phyloP scores from a whole-genome alignment of 352 stramenopile genomes.

The Pythium aphanidermatum region DNA sequence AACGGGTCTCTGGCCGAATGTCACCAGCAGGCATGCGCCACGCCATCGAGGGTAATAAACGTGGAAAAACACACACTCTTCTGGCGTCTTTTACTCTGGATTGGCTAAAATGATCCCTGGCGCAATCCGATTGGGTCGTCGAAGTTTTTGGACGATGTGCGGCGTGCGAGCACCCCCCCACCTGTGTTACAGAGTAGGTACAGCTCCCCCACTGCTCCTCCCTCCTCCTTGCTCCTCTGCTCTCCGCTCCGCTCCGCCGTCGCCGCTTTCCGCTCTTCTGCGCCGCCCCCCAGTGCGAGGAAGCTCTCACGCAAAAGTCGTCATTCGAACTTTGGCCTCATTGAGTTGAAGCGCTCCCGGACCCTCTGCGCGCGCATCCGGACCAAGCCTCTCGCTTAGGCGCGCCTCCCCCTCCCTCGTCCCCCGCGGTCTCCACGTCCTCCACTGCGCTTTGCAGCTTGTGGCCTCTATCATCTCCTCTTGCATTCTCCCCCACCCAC shows the following conservation, averaged over 20 bases:
- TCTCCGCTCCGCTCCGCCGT: constrained; percentile 1
- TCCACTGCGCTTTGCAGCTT: constrained; percentile 8
- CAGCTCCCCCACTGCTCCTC: constrained; percentile 6
- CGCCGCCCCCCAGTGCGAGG: constrained; percentile 5
- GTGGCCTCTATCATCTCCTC: constrained; percentile 11
- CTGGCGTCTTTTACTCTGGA: no score
- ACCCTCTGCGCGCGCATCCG: constrained; percentile 4
- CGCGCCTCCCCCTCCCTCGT: constrained; percentile 1
- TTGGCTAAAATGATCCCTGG: constrained; percentile 17
- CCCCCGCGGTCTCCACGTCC: constrained; percentile 2
- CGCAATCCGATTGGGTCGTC: constrained; percentile 17
- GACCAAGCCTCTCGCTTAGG: neutral
- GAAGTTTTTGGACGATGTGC: constrained; percentile 9
- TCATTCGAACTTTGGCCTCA: constrained; percentile 70
- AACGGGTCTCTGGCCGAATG: constrained; percentile 3
- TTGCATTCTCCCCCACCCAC: constrained; percentile 1
- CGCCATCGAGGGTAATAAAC: constrained; percentile 8
- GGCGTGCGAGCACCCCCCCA: constrained; percentile 14
- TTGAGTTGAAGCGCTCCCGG: constrained; percentile 33
- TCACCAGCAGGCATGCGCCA: constrained; percentile 13
- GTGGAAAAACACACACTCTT: constrained; percentile 21
- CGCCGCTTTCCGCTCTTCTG: constrained; percentile 6
- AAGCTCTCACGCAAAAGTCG: constrained; percentile 12
- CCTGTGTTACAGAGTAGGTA: constrained; percentile 18
- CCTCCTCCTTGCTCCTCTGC: constrained; percentile 5